Evolutionary conservation across 1,284 basidiomycete genomes (phyloP).

Genomic region (Athelia psychrophila): DNA sequence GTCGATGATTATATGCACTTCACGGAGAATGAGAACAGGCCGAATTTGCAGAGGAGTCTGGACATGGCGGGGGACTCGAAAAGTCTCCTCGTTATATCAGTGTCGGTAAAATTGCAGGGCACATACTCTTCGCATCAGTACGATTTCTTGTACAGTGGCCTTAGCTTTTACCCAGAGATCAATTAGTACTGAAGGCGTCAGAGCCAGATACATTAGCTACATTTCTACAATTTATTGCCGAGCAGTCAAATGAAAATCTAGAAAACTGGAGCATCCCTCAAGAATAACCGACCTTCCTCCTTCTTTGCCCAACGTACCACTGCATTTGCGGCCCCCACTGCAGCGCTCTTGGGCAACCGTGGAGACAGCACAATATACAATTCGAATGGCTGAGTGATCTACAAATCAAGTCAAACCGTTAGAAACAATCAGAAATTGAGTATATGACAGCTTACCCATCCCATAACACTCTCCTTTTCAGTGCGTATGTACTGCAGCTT

Average conservation of each 20-base stretch:
- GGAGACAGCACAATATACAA: constrained; percentile 86
- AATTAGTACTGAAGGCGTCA: background rate
- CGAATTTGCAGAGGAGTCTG: too few species aligned
- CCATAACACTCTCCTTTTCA: constrained; percentile 84
- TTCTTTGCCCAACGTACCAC: constrained; percentile 89
- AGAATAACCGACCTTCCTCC: constrained; percentile 80
- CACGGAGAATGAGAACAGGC: too few species aligned
- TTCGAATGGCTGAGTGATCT: constrained; percentile 94
- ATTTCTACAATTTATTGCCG: background rate
- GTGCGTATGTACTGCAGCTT: constrained; percentile 86
- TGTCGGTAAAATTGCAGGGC: constrained; percentile 8
- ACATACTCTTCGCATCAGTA: constrained; percentile 13
- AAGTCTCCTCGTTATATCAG: too few species aligned
- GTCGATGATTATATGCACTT: too few species aligned
- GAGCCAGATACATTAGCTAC: background rate
- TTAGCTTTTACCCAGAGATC: constrained; percentile 7
- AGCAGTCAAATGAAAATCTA: constrained; percentile 27
- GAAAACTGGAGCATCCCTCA: constrained; percentile 87
- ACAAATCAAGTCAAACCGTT: background rate
- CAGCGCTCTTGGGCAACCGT: constrained; percentile 80
- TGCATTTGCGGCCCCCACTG: constrained; percentile 83
- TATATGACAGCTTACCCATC: constrained; percentile 61
- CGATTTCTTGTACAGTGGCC: constrained; percentile 12
- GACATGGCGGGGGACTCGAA: too few species aligned
- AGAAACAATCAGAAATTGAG: constrained; percentile 5